A percentile compares a stretch with the other conserved stretches of the same genome.
Conservation (phyloP, 108 stramenopile species). For the Pseudonitzschia multistriata region DNA sequence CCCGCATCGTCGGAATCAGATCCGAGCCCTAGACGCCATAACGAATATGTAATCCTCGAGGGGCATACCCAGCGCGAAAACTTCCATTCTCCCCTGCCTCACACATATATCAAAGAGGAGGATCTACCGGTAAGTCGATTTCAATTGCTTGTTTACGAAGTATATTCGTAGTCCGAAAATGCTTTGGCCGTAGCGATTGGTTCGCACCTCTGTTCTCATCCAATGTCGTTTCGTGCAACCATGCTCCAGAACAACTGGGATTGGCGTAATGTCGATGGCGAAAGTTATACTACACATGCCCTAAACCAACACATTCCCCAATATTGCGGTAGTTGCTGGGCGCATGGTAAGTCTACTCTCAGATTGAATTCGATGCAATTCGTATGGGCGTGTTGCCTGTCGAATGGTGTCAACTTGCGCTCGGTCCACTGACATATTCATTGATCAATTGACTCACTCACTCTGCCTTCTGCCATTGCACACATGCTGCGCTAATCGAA, state of each 20-base stretch:
- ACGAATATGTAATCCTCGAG: conserved; percentile 37
- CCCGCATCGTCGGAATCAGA: background rate
- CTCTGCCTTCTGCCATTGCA: background rate
- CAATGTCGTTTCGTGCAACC: background rate
- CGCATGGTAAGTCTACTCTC: conserved; percentile 46
- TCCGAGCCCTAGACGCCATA: conserved; percentile 2
- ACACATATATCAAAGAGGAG: conserved; percentile 48
- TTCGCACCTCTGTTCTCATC: too few species aligned
- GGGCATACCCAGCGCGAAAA: conserved; percentile 38
- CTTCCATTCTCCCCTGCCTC: conserved; percentile 48
- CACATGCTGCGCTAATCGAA: too few species aligned
- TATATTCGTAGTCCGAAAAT: background rate
- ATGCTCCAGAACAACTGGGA: conserved; percentile 38
- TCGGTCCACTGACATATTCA: background rate
- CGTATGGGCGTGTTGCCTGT: too few species aligned
- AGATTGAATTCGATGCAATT: too few species aligned
- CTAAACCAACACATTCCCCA: conserved; percentile 92
- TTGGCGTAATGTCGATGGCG: conserved; percentile 87
- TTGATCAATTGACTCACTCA: background rate
- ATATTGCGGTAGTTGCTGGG: conserved; percentile 83
- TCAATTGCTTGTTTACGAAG: background rate
- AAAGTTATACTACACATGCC: conserved; percentile 73
- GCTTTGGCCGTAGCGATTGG: background rate
- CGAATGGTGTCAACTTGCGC: too few species aligned
- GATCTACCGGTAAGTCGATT: conserved; percentile 45